Evolutionary conservation across 1,139 yeast species (phyloP).

Genomic region (Wickerhamiella pararugosa): DNA sequence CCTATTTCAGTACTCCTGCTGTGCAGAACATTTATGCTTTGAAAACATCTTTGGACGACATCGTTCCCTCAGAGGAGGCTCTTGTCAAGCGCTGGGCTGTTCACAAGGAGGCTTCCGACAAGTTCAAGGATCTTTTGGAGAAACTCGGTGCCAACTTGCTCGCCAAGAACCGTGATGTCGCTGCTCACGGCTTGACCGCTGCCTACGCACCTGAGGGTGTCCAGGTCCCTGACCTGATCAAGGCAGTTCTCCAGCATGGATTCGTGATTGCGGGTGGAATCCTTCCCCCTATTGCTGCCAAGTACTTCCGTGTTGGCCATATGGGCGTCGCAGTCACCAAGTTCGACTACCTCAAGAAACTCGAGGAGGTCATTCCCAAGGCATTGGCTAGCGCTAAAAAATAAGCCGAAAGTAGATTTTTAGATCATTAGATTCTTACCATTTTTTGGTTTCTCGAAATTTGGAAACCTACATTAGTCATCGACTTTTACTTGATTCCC

Average conservation of each 20-base stretch:
- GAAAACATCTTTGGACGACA: constrained; percentile 61
- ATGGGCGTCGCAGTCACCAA: constrained; percentile 62
- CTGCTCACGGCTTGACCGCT: constrained; percentile 84
- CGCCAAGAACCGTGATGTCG: constrained; percentile 41
- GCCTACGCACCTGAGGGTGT: constrained; percentile 69
- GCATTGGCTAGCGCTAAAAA: constrained; percentile 7
- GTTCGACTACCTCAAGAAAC: constrained; percentile 28
- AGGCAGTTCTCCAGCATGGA: constrained; percentile 49
- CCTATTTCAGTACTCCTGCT: constrained; percentile 91
- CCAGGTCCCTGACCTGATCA: constrained; percentile 48
- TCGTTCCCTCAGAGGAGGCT: constrained; percentile 35
- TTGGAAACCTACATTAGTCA: too few species aligned
- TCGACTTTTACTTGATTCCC: too few species aligned
- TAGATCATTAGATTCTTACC: background rate
- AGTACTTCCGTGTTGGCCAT: constrained; percentile 88
- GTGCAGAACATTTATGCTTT: constrained; percentile 75
- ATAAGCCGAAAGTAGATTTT: too few species aligned
- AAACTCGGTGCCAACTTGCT: constrained; percentile 53
- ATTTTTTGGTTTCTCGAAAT: background rate
- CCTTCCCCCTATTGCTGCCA: constrained; percentile 63
- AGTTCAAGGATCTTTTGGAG: constrained; percentile 44
- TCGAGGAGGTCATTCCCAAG: constrained; percentile 12
- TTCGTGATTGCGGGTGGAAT: constrained; percentile 84
- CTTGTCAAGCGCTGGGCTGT: constrained; percentile 48
- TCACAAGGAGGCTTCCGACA: constrained; percentile 47